Percentiles rank a stretch among this genome's conserved stretches.
Conservation (phyloP, 257 asterid species). For the Catharanthus roseus region DNA sequence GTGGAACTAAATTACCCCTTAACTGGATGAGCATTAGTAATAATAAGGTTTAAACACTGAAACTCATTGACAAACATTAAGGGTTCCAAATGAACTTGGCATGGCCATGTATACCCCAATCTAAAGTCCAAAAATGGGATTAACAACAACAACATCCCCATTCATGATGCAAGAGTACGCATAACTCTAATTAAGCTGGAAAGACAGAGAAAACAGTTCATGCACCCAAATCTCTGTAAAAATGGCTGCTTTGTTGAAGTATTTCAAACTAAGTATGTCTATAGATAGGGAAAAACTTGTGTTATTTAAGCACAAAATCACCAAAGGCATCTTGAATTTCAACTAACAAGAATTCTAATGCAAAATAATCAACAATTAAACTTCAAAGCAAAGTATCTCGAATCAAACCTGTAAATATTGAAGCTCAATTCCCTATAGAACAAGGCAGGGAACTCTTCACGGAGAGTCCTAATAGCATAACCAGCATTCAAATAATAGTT, state of each 20-base stretch:
- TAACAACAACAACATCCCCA: neutral
- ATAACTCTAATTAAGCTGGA: neutral
- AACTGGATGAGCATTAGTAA: neutral
- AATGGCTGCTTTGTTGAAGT: neutral
- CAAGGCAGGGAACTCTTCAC: constrained; percentile 83
- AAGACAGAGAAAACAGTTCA: neutral
- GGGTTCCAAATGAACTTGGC: neutral
- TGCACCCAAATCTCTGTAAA: neutral
- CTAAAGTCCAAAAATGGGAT: neutral
- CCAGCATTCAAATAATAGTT: constrained; percentile 80
- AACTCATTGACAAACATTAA: neutral
- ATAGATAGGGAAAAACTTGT: too few species aligned
- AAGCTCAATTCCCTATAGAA: constrained; percentile 69
- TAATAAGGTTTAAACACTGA: neutral
- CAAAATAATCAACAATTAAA: neutral
- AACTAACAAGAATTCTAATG: neutral
- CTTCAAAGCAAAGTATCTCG: neutral
- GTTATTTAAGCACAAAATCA: neutral
- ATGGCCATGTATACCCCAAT: neutral
- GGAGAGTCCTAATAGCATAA: constrained; percentile 78
- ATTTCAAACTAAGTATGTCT: too few species aligned
- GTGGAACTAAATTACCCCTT: neutral
- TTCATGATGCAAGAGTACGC: too few species aligned
- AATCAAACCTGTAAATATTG: constrained; percentile 72
- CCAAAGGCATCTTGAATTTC: too few species aligned